Percentiles rank a stretch among this genome's conserved stretches.
Evolutionary conservation across 805 yeast species (phyloP).

Genomic region (Kurtzmaniella cleridarum): DNA sequence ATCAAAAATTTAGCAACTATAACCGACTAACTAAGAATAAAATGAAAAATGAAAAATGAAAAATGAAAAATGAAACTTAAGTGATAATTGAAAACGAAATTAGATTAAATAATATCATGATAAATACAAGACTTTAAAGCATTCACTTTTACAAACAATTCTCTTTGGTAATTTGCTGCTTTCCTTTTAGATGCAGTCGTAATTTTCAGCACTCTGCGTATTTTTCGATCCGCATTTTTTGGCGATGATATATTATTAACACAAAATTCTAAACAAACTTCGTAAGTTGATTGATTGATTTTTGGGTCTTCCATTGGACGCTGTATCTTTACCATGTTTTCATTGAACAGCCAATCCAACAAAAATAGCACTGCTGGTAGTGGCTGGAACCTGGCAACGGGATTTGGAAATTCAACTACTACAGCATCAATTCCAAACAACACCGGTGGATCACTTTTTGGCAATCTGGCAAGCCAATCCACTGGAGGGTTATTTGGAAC

Average conservation of each 20-base stretch:
- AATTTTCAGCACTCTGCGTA: slow-evolving; percentile 2
- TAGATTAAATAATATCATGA: not conserved
- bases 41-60: too few relatives aligned
- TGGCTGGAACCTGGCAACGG: slow-evolving; percentile 17
- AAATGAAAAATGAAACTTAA: too few relatives aligned
- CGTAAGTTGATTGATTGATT: not conserved
- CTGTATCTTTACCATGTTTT: slow-evolving; percentile 4
- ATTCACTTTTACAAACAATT: not conserved
- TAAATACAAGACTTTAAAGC: not conserved
- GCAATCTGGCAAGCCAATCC: slow-evolving; percentile 3
- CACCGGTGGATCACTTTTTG: slow-evolving; percentile 9
- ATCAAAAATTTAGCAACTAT: too few relatives aligned
- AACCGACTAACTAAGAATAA: too few relatives aligned
- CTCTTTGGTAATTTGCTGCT: too few relatives aligned
- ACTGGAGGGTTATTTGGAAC: slow-evolving; percentile 7
- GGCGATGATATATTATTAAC: not conserved
- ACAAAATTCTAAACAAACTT: slow-evolving; percentile 1
- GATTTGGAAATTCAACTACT: slow-evolving; percentile 16
- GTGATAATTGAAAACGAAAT: not conserved
- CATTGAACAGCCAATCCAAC: slow-evolving; percentile 2
- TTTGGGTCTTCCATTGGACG: not conserved
- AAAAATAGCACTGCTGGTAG: slow-evolving; percentile 6
- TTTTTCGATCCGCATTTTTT: slow-evolving; percentile 1
- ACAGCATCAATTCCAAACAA: slow-evolving; percentile 1
- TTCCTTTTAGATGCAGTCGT: slow-evolving; percentile 1